A percentile compares a stretch with the other conserved stretches of the same genome.
phyloP scores from a whole-genome alignment of 2,329 filamentous ascomycete genomes.

The Ilyonectria mors-panacis region DNA sequence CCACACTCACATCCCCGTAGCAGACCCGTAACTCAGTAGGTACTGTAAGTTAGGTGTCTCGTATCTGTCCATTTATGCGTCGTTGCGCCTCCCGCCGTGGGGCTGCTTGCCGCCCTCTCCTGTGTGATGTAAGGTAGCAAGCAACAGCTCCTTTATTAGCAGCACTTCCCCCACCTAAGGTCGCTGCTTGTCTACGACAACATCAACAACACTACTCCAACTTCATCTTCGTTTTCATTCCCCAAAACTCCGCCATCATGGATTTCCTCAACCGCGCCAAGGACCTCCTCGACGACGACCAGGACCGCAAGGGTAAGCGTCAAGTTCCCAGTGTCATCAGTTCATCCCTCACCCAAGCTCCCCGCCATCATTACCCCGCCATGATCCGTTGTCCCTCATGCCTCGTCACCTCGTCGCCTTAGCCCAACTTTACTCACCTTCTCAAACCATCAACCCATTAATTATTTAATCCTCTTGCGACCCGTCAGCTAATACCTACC shows the following conservation, averaged over 20 bases:
- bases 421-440: too few species aligned
- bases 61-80: not conserved
- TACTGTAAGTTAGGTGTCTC: not conserved
- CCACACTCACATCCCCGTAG: not conserved
- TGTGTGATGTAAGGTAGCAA: not conserved
- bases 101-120: not conserved
- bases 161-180: constrained; percentile 21
- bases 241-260: constrained; percentile 48
- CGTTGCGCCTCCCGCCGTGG: not conserved
- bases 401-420: not conserved
- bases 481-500: constrained; percentile 17
- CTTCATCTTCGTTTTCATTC: not conserved
- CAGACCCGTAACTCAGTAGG: not conserved
- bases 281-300: constrained; percentile 53
- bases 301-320: constrained; percentile 44
- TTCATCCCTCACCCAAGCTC: constrained; percentile 35
- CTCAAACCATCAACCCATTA: too few species aligned
- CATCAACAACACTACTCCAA: not conserved
- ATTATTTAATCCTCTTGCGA: not conserved
- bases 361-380: constrained; percentile 42
- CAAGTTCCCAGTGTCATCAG: not conserved
- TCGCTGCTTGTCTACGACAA: constrained; percentile 6
- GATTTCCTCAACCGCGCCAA: constrained; percentile 58
- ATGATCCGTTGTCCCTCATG: constrained; percentile 33
- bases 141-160: constrained; percentile 10